phyloP scores from a whole-genome alignment of 257 asterid species.

The Plantago ovata region DNA sequence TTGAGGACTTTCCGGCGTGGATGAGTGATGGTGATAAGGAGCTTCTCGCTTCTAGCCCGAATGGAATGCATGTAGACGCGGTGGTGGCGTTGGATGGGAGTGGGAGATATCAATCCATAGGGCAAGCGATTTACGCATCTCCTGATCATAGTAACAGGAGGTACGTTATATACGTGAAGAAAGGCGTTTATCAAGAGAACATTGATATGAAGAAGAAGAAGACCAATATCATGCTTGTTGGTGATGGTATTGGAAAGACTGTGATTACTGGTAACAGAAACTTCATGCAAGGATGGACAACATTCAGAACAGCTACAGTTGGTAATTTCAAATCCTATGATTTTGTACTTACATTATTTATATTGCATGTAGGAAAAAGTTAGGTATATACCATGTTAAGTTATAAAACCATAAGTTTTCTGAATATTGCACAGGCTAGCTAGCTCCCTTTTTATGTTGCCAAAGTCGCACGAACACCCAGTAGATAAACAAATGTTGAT shows the following conservation, averaged over 20 bases:
- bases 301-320: constrained; percentile 83
- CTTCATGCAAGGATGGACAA: constrained; percentile 99
- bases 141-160: constrained; percentile 72
- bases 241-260: constrained; percentile 88
- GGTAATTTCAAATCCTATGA: constrained; percentile 38
- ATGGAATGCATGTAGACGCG: constrained; percentile 60
- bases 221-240: constrained; percentile 79
- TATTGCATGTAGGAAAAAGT: too few species aligned
- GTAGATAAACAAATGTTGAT: too few species aligned
- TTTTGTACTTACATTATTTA: background rate
- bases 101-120: constrained; percentile 60
- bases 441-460: too few species aligned
- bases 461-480: too few species aligned
- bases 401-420: too few species aligned
- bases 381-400: too few species aligned
- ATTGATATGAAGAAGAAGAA: constrained; percentile 88
- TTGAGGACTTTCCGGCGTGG: constrained; percentile 53
- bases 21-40: constrained; percentile 72
- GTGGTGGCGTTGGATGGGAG: constrained; percentile 77
- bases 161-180: constrained; percentile 79
- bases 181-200: constrained; percentile 77
- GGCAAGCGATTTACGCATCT: constrained; percentile 62
- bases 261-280: constrained; percentile 65
- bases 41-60: constrained; percentile 29
- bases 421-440: too few species aligned